Percentiles rank a stretch among this genome's conserved stretches.
Conservation (phyloP, 148 eudicot genomes). For the Chenopodium album region DNA sequence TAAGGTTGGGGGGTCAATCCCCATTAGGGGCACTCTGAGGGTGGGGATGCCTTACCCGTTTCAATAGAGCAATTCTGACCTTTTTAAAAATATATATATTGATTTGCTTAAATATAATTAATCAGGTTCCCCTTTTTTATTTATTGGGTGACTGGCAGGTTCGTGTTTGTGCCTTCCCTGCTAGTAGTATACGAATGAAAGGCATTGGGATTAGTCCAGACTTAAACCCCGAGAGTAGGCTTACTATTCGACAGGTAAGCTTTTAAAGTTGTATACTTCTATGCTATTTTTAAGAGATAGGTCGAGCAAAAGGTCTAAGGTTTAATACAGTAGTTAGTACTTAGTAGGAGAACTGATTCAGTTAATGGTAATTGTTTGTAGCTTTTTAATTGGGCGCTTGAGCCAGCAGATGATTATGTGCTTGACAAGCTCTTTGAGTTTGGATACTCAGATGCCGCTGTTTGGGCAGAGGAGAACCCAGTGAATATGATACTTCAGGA, state of each 20-base stretch:
- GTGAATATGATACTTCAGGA: slow-evolving; percentile 52
- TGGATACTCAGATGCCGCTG: slow-evolving; percentile 83
- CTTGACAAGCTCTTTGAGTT: slow-evolving; percentile 81
- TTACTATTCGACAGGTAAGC: slow-evolving; percentile 73
- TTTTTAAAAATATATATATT: background rate
- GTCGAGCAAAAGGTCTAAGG: background rate
- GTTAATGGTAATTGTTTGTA: slow-evolving; percentile 28
- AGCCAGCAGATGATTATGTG: slow-evolving; percentile 78
- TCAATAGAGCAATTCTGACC: too few relatives aligned
- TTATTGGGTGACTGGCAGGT: slow-evolving; percentile 45
- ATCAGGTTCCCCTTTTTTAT: slow-evolving; percentile 2
- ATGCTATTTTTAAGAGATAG: too few relatives aligned
- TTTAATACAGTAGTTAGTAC: background rate
- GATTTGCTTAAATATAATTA: background rate
- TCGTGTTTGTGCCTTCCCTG: slow-evolving; percentile 94
- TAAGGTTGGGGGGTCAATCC: too few relatives aligned
- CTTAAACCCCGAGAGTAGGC: slow-evolving; percentile 85
- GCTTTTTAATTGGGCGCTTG: slow-evolving; percentile 97
- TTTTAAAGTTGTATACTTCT: too few relatives aligned
- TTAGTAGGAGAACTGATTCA: slow-evolving; percentile 9
- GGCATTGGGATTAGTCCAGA: slow-evolving; percentile 99
- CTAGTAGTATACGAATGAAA: slow-evolving; percentile 63
- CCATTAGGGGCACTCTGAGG: too few relatives aligned
- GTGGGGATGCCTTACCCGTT: too few relatives aligned
- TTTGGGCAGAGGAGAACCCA: slow-evolving; percentile 84